These are phyloP conservation scores for Pseudonitzschia multistriata DNA, from an alignment of 108 stramenopile genomes.

Conservation along the genomic window DNA sequence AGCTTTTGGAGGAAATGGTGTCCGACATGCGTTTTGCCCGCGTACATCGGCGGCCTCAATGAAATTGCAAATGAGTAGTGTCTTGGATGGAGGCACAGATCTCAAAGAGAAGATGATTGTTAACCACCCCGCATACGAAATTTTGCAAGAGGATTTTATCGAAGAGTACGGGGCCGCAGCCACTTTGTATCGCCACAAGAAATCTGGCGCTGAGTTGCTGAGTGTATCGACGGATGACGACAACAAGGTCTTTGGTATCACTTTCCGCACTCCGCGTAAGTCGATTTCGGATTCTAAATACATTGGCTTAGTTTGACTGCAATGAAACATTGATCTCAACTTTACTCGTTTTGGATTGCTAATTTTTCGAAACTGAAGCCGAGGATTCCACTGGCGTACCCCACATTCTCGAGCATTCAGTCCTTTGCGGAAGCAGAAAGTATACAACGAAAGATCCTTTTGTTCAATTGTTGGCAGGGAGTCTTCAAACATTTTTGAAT, in stretches of 20 bases:
- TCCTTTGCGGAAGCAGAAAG: conserved; percentile 94
- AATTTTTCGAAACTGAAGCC: conserved; percentile 19
- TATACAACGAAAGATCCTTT: conserved; percentile 99
- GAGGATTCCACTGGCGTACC: conserved; percentile 95
- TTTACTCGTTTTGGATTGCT: background rate
- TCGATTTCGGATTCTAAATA: background rate
- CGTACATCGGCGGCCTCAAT: conserved; percentile 13
- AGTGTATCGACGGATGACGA: conserved; percentile 91
- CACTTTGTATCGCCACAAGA: conserved; percentile 91
- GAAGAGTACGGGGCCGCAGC: conserved; percentile 82
- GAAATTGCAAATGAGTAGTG: conserved; percentile 20
- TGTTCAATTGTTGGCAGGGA: conserved; percentile 93
- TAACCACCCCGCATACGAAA: conserved; percentile 77
- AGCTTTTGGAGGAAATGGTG: background rate
- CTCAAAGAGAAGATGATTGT: conserved; percentile 41
- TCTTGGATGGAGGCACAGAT: conserved; percentile 14
- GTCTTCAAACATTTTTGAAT: conserved; percentile 97
- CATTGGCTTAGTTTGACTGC: background rate
- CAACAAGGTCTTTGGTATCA: conserved; percentile 99
- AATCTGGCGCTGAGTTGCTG: conserved; percentile 88
- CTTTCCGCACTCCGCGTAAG: conserved; percentile 92
- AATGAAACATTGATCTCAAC: background rate
- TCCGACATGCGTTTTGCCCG: background rate
- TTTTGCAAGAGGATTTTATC: conserved; percentile 68
- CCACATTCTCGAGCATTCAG: conserved; percentile 98